phyloP scores from a whole-genome alignment of 805 yeast species.

The Ogataea salicorniae region DNA sequence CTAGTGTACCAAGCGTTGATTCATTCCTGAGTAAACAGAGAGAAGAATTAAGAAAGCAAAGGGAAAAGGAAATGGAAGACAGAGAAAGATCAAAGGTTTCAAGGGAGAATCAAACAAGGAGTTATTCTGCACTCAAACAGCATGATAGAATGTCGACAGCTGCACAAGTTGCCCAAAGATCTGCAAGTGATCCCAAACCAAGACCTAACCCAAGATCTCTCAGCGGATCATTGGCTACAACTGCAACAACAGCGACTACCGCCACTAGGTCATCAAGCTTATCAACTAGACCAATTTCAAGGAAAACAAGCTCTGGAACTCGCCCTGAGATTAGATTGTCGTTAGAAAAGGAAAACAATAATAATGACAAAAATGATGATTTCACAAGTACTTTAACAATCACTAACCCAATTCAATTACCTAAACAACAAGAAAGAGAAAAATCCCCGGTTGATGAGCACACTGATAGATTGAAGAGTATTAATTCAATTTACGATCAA shows the following conservation, averaged over 20 bases:
- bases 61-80: not conserved
- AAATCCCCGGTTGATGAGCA: constrained; percentile 3
- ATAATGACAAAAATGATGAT: constrained; percentile 4
- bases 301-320: not conserved
- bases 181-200: constrained; percentile 8
- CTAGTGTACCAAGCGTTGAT: constrained; percentile 29
- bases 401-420: not conserved
- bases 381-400: constrained; percentile 14
- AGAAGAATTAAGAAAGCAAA: constrained; percentile 21
- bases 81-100: too few species aligned
- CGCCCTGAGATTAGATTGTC: too few species aligned
- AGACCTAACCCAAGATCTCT: constrained; percentile 1
- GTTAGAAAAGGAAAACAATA: not conserved
- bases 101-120: too few species aligned
- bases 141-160: too few species aligned
- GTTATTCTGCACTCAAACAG: too few species aligned
- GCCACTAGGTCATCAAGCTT: constrained; percentile 1
- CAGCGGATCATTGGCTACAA: constrained; percentile 2
- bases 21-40: constrained; percentile 32
- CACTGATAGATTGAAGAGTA: constrained; percentile 16
- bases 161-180: constrained; percentile 20
- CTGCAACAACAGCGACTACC: constrained; percentile 1
- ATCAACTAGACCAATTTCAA: not conserved
- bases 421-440: not conserved
- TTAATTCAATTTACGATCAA: constrained; percentile 19